These are phyloP conservation scores for Cladosporium sp. DNA, from an alignment of 2,329 filamentous ascomycete species.

Conservation along the genomic window DNA sequence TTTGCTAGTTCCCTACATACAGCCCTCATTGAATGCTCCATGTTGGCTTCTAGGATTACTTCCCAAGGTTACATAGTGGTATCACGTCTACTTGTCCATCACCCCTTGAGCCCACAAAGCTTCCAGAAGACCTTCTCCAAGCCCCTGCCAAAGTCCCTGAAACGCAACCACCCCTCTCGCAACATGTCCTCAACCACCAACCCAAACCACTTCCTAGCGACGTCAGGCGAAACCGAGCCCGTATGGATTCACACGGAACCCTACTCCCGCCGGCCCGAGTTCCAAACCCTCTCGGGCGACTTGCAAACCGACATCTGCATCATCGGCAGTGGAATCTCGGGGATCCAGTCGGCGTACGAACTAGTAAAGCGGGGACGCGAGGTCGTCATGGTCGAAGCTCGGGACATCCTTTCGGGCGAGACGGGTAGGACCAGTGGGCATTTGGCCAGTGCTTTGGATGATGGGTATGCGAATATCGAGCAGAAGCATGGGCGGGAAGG, in stretches of 20 bases:
- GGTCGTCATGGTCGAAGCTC: constrained; percentile 51
- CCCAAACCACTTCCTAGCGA: constrained; percentile 37
- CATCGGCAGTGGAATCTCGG: constrained; percentile 51
- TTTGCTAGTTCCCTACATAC: too few relatives aligned
- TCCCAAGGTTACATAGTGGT: too few relatives aligned
- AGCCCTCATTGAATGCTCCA: too few relatives aligned
- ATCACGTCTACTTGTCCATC: too few relatives aligned
- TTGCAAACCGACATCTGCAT: constrained; percentile 47
- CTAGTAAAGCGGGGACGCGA: constrained; percentile 47
- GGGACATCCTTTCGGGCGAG: constrained; percentile 52
- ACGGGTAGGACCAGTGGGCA: constrained; percentile 52
- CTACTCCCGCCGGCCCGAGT: constrained; percentile 41
- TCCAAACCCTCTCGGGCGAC: constrained; percentile 40
- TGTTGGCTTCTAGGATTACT: too few relatives aligned
- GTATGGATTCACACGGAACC: constrained; percentile 51
- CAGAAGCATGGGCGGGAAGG: constrained; percentile 50
- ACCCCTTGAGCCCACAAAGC: too few relatives aligned
- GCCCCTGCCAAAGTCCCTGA: too few relatives aligned
- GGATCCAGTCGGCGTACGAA: constrained; percentile 50
- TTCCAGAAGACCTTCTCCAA: too few relatives aligned
- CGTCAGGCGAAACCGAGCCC: constrained; percentile 47
- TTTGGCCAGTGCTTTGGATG: constrained; percentile 51
- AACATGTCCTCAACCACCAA: constrained; percentile 18
- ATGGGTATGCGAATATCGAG: constrained; percentile 47
- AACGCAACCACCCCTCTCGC: neutral